Evolutionary conservation across 1,284 basidiomycete species (phyloP), one percentile per base, ranked within the genome.

Genomic region (Rhodofomes roseus): DNA sequence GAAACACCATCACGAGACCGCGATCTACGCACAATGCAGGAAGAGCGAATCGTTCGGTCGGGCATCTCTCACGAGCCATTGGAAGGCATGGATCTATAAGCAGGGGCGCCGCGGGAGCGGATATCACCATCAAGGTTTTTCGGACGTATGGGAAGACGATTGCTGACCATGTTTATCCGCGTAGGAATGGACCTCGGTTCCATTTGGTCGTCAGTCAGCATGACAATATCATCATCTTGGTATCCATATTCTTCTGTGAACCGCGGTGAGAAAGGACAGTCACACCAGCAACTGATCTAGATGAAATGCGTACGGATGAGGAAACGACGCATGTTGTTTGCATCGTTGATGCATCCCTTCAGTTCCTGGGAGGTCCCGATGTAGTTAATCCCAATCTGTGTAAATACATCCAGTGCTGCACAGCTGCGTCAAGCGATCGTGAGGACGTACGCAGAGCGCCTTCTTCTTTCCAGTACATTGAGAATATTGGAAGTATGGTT

Each of bases 321-420:
- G 77, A 96, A 96, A 7, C 77, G 70, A 66, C 85, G 77, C 58
- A 96, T 83, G 69, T 95, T 95, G 50, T 80, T 76, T 0, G 86
- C 93, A 66, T 97, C 95, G 71, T 96, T 95, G 73, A 95, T 92
- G 67, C 95, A 96, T 2, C 95, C 94, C 23, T 78, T 75, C 39
- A 96, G 75, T 67, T 87, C 84, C 8, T 77, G 80, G 1, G 73
- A 69, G 62, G 86, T 82, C 4, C 89, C 85, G 57, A 84, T 68
- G 71, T 96, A 96, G 76, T 96, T 95, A 71, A 95, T 89, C 1
- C 92, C 92, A 60, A 93, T 84, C 88, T 92, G 61, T 4, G 46
- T n/a, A 31, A 34, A 43, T n/a, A 9, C 25, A 23, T 11, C 52
- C 18, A 50, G 44, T 23, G 20, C n/a, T 34, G 56, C 25, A 18